Evolutionary conservation across 164 flowering plant genomes (phyloP), one percentile per base, ranked within the genome.

Genomic region (Magnolia sinica): DNA sequence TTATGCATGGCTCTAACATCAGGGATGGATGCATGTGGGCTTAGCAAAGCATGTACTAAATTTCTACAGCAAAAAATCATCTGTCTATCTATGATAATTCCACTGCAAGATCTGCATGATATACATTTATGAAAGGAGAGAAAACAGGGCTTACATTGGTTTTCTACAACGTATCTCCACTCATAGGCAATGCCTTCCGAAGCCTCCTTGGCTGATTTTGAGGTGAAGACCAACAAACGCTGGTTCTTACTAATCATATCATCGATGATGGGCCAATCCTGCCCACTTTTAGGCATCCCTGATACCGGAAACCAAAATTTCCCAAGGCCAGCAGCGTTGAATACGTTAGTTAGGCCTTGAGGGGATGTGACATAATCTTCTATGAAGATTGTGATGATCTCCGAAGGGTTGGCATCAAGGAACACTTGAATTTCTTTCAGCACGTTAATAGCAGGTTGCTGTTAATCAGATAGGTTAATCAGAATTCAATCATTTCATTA

Each of bases 171-270:
- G 77, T 92, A 91, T 72, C 74, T 87, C 99, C 99, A 96, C 70
- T 91, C 82, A 81, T 89, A 90, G 0, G 97, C 97, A 72, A 96
- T 94, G 50, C 91, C 98, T 82, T 96, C 99, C n/a, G 92, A 79
- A n/a, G 93, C 87, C 72, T 96, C 94, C 85, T 96, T 94, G 3
- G 87, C 24, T 52, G 90, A 76, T 70, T 89, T 91, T 58, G 97
- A 94, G 71, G 97, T 91, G 82, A 96, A 94, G 70, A 96, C 99
- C 67, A 96, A 82, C 55, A 96, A 74, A 4, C 99, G 90, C 75
- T 92, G 98, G 75, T 94, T 96, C 72, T 85, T 78, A 27, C 65
- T 73, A 45, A 87, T 82, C 99, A 92, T 96, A 73, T 91, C 93
- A 75, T 86, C 89, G 31, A 94, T 88, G 0, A 88, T 87, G n/a